Evolutionary conservation across 495 filamentous ascomycete species (phyloP).

Genomic region (Chaetomium cochliodes): DNA sequence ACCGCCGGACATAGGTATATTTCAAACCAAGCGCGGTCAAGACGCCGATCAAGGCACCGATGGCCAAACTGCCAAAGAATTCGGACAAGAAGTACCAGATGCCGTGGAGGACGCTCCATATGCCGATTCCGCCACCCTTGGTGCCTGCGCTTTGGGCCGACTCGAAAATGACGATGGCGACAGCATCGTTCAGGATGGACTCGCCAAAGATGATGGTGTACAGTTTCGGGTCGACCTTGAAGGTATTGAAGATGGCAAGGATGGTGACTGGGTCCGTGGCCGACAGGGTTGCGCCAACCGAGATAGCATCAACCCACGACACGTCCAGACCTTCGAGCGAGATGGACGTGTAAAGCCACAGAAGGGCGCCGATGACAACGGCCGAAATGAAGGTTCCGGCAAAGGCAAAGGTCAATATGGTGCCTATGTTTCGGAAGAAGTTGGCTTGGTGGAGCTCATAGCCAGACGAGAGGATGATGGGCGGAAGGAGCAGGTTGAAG

Average conservation of each 20-base stretch:
- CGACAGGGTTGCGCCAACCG: conserved; percentile 91
- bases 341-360: conserved; percentile 85
- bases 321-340: conserved; percentile 82
- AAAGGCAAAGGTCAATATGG: conserved; percentile 97
- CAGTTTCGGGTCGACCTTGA: conserved; percentile 97
- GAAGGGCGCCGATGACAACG: conserved; percentile 79
- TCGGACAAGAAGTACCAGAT: conserved; percentile 92
- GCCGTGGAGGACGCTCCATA: conserved; percentile 80
- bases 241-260: conserved; percentile 96
- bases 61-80: conserved; percentile 90
- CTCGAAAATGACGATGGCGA: conserved; percentile 97
- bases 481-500: conserved; percentile 95
- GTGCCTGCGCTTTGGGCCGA: conserved; percentile 81
- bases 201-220: conserved; percentile 99
- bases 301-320: conserved; percentile 89
- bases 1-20: conserved; percentile 85
- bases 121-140: conserved; percentile 62
- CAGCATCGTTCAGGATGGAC: conserved; percentile 95
- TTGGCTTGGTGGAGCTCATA: conserved; percentile 98
- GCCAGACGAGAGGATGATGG: conserved; percentile 94
- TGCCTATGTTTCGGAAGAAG: conserved; percentile 97
- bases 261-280: conserved; percentile 98
- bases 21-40: conserved; percentile 84
- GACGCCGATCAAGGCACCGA: conserved; percentile 84
- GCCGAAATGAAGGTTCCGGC: conserved; percentile 97